A percentile compares a stretch with the other conserved stretches of the same genome.
These are phyloP conservation scores for Metschnikowia vanudenii DNA, from an alignment of 805 yeast genomes.

Conservation along the genomic window DNA sequence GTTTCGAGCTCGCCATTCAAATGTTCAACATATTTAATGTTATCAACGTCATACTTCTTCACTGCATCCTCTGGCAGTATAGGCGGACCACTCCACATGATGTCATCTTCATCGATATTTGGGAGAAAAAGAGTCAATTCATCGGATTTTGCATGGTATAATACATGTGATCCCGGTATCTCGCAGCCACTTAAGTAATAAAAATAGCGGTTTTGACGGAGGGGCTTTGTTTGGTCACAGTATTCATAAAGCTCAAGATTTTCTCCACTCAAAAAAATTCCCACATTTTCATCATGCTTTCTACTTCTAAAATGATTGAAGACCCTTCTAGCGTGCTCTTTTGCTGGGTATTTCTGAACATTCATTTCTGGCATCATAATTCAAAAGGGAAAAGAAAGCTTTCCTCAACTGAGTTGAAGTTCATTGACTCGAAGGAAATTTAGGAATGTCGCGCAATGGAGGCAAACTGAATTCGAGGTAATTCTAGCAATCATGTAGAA, in stretches of 20 bases:
- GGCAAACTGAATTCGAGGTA: too few relatives aligned
- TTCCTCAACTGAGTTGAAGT: too few relatives aligned
- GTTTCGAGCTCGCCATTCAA: constrained; percentile 37
- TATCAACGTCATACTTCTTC: constrained; percentile 74
- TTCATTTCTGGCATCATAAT: background rate
- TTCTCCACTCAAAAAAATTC: constrained; percentile 63
- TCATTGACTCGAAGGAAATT: too few relatives aligned
- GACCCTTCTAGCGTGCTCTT: constrained; percentile 63
- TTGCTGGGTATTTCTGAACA: constrained; percentile 72
- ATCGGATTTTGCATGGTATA: constrained; percentile 53
- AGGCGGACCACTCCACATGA: constrained; percentile 97
- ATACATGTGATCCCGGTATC: constrained; percentile 70
- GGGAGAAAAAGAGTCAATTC: constrained; percentile 76
- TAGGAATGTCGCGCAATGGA: too few relatives aligned
- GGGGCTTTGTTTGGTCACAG: constrained; percentile 73
- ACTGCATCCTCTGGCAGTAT: constrained; percentile 62
- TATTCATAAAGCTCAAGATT: constrained; percentile 60
- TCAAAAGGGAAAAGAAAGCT: background rate
- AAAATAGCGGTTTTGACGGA: constrained; percentile 90
- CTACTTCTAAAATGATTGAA: constrained; percentile 34
- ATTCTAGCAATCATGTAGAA: too few relatives aligned
- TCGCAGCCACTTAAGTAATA: constrained; percentile 82
- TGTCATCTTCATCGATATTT: constrained; percentile 79
- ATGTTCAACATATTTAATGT: constrained; percentile 61
- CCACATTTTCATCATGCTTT: constrained; percentile 23